Conservation (phyloP, 106 monocot species). For the Xerophyta viscosa region DNA sequence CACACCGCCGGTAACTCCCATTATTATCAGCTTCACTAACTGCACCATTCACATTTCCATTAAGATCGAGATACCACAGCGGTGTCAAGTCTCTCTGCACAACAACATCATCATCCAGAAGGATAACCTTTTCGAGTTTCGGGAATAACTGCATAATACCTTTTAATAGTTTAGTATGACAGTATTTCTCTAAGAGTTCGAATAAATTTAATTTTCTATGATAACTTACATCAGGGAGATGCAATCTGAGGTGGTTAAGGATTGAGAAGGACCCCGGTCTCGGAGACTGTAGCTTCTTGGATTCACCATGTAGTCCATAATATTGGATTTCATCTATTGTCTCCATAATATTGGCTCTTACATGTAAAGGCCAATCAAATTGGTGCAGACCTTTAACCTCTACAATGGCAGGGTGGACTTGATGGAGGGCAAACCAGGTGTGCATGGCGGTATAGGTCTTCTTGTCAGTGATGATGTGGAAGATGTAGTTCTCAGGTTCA, state of each 20-base stretch:
- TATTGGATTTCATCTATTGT: conserved; percentile 36
- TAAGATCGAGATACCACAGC: conserved; percentile 40
- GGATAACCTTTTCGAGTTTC: conserved; percentile 47
- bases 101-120: conserved; percentile 67
- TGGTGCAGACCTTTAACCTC: conserved; percentile 70
- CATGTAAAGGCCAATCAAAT: conserved; percentile 31
- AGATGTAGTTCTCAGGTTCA: conserved; percentile 35
- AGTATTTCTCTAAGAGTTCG: not conserved
- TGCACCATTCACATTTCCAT: conserved; percentile 35
- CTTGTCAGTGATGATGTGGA: conserved; percentile 69
- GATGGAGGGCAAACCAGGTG: conserved; percentile 65
- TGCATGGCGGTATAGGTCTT: conserved; percentile 60
- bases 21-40: conserved; percentile 8
- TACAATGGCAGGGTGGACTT: conserved; percentile 29
- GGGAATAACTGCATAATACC: conserved; percentile 19
- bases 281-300: conserved; percentile 25
- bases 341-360: conserved; percentile 18
- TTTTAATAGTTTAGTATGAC: not conserved
- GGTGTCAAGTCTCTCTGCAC: conserved; percentile 38
- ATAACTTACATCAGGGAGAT: conserved; percentile 50
- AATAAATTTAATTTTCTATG: not conserved
- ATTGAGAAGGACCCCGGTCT: conserved; percentile 38
- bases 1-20: conserved; percentile 6
- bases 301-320: conserved; percentile 9
- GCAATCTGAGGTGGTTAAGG: conserved; percentile 55